Conservation (phyloP, 164 flowering plant species). For the Piper betle region DNA sequence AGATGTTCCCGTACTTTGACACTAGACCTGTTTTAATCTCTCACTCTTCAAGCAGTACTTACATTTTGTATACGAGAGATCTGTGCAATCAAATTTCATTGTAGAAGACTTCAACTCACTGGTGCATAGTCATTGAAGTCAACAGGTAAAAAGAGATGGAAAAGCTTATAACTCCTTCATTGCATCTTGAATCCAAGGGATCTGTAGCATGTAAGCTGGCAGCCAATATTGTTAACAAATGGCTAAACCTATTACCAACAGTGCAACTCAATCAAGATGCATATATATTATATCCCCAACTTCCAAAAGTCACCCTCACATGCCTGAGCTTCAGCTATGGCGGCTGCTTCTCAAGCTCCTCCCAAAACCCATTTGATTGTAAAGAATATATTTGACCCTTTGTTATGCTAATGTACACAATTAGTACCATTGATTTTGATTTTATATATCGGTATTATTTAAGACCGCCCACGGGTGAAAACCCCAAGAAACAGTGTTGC, state of each 20-base stretch:
- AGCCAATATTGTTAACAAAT: background rate
- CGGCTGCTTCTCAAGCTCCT: constrained; percentile 27
- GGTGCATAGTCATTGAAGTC: no score
- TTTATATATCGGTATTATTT: background rate
- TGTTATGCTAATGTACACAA: background rate
- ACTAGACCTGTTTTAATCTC: no score
- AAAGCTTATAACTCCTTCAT: no score
- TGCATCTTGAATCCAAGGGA: background rate
- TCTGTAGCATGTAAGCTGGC: background rate
- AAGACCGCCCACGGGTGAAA: constrained; percentile 15
- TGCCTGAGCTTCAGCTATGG: constrained; percentile 25
- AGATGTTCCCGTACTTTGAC: no score
- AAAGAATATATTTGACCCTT: background rate
- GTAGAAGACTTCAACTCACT: no score
- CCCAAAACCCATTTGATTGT: background rate
- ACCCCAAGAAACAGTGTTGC: constrained; percentile 31
- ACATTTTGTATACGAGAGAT: no score
- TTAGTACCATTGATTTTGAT: background rate
- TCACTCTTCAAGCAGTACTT: no score
- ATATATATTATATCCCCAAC: constrained; percentile 1
- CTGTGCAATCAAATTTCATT: no score
- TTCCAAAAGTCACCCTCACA: constrained; percentile 21
- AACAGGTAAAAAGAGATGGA: no score
- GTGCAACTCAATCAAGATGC: constrained; percentile 18
- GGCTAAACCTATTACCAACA: constrained; percentile 1